phyloP scores from a whole-genome alignment of 179 eudicot genomes.

The Beta corolliflora region DNA sequence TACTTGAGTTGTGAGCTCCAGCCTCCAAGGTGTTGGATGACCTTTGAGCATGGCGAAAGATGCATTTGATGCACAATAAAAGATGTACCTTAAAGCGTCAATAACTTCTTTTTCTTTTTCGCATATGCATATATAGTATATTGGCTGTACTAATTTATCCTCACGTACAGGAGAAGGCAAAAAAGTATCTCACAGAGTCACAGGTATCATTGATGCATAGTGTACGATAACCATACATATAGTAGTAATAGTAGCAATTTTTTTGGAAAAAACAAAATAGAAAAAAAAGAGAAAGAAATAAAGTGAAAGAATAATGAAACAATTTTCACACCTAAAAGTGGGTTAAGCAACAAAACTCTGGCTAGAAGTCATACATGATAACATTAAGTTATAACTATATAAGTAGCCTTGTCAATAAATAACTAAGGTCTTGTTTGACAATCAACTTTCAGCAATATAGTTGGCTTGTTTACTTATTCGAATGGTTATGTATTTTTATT shows the following conservation, averaged over 20 bases:
- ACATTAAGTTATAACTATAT: no score
- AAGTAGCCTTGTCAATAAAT: no score
- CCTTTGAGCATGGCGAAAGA: constrained; percentile 9
- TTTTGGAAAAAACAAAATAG: not conserved
- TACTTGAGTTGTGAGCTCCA: not conserved
- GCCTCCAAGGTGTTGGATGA: not conserved
- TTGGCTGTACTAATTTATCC: not conserved
- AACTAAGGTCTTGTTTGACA: no score
- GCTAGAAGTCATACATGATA: not conserved
- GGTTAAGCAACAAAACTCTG: not conserved
- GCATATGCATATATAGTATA: not conserved
- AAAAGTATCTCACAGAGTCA: not conserved
- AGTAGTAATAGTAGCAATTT: not conserved
- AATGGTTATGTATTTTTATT: no score
- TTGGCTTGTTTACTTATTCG: no score
- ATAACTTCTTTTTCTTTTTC: not conserved
- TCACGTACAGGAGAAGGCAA: not conserved
- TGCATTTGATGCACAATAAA: not conserved
- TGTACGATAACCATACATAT: not conserved
- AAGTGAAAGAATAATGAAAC: not conserved
- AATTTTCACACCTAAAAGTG: not conserved
- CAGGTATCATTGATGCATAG: not conserved
- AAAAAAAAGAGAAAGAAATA: not conserved
- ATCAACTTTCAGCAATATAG: no score
- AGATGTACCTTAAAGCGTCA: not conserved